Evolutionary conservation across 805 yeast genomes (phyloP).

Genomic region (Myxozyma mucilagina): DNA sequence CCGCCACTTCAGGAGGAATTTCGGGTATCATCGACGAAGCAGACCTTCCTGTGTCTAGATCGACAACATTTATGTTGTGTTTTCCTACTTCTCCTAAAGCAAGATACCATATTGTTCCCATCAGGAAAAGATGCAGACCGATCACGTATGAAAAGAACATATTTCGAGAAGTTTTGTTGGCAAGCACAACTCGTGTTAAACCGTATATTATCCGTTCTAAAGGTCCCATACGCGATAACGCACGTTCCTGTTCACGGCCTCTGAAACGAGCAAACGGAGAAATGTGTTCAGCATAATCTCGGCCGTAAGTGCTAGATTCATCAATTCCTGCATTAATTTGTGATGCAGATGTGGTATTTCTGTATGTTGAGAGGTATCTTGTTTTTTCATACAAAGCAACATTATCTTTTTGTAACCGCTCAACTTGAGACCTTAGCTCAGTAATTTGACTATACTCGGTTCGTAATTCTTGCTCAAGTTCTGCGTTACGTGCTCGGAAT

Average conservation of each 20-base stretch:
- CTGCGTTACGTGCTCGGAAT: slow-evolving; percentile 77
- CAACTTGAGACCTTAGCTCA: slow-evolving; percentile 67
- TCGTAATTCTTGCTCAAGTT: slow-evolving; percentile 78
- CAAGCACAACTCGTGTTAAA: slow-evolving; percentile 70
- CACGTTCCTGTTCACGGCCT: slow-evolving; percentile 72
- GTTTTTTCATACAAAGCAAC: slow-evolving; percentile 74
- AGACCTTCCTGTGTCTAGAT: too few relatives aligned
- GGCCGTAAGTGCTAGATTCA: slow-evolving; percentile 51
- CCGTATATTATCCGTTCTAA: slow-evolving; percentile 75
- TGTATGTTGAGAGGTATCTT: slow-evolving; percentile 38
- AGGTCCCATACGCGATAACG: slow-evolving; percentile 68
- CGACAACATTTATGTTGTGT: slow-evolving; percentile 11
- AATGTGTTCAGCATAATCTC: slow-evolving; percentile 69
- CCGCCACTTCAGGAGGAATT: background rate
- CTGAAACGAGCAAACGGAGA: slow-evolving; percentile 85
- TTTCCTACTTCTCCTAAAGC: slow-evolving; percentile 30
- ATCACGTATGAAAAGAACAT: slow-evolving; percentile 71
- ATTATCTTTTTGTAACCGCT: slow-evolving; percentile 68
- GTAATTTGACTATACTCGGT: slow-evolving; percentile 54
- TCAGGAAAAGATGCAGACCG: slow-evolving; percentile 71
- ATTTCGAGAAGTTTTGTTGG: slow-evolving; percentile 70
- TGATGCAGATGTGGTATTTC: slow-evolving; percentile 19
- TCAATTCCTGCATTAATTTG: slow-evolving; percentile 27
- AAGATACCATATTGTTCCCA: slow-evolving; percentile 42
- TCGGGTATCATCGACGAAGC: background rate